These are phyloP conservation scores for Picochlorum sp. DNA, from an alignment of 139 green algal genomes.

Conservation along the genomic window DNA sequence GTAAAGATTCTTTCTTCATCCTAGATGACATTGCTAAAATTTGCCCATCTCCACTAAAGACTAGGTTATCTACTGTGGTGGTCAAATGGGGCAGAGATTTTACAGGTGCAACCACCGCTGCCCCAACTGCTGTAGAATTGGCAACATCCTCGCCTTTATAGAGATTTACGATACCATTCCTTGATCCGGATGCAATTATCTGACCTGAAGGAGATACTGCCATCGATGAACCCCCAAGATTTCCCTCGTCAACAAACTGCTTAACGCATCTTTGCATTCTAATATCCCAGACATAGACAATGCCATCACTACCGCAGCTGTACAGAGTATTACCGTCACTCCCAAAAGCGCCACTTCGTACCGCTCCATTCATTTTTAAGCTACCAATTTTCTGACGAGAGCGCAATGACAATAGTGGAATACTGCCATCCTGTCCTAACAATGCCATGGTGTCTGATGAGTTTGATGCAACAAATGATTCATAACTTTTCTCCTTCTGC, in stretches of 20 bases:
- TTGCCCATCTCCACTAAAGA: slow-evolving; percentile 70
- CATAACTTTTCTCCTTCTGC: slow-evolving; percentile 42
- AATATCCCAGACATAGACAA: slow-evolving; percentile 88
- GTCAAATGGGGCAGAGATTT: slow-evolving; percentile 76
- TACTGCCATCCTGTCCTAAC: slow-evolving; percentile 54
- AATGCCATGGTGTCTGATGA: slow-evolving; percentile 59
- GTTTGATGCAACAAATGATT: slow-evolving; percentile 55
- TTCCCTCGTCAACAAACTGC: slow-evolving; percentile 59
- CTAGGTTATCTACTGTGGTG: slow-evolving; percentile 68
- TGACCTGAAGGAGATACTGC: slow-evolving; percentile 39
- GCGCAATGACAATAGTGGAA: slow-evolving; percentile 63
- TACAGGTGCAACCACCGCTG: slow-evolving; percentile 13
- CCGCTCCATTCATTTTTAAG: slow-evolving; percentile 80
- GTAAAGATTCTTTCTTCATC: slow-evolving; percentile 75
- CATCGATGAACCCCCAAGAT: slow-evolving; percentile 40
- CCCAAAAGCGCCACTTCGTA: slow-evolving; percentile 48
- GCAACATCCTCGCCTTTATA: slow-evolving; percentile 34
- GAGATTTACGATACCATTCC: slow-evolving; percentile 77
- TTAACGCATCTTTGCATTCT: slow-evolving; percentile 66
- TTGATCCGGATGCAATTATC: slow-evolving; percentile 55
- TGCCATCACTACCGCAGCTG: slow-evolving; percentile 62
- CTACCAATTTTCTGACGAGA: slow-evolving; percentile 51
- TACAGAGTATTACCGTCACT: slow-evolving; percentile 54
- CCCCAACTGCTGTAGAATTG: background rate
- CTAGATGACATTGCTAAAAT: slow-evolving; percentile 69